Evolutionary conservation across 1,284 basidiomycete species (phyloP).

Genomic region (Fomes fomentarius): DNA sequence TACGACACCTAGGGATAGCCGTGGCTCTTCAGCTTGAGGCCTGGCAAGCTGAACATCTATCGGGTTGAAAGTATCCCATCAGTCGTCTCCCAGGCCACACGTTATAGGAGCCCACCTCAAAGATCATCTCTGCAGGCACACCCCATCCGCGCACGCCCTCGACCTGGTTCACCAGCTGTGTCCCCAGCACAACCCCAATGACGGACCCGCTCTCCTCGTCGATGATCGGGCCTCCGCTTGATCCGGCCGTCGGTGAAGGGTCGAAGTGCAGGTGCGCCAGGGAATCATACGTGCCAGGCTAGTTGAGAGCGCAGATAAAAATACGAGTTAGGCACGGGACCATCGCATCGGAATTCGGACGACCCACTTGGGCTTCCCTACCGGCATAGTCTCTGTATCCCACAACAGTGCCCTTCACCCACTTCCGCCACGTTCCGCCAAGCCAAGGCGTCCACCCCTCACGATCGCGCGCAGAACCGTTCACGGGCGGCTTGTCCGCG

Average conservation of each 20-base stretch:
- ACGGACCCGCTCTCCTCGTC: slow-evolving; percentile 68
- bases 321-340: too few relatives aligned
- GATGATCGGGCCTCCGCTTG: slow-evolving; percentile 74
- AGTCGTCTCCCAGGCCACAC: too few relatives aligned
- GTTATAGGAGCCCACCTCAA: slow-evolving; percentile 49
- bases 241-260: slow-evolving; percentile 65
- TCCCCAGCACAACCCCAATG: slow-evolving; percentile 69
- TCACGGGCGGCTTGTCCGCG: slow-evolving; percentile 40
- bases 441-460: slow-evolving; percentile 56
- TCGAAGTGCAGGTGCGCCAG: slow-evolving; percentile 62
- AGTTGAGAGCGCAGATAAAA: neutral
- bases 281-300: slow-evolving; percentile 74
- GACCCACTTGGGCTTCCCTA: slow-evolving; percentile 54
- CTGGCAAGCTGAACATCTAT: slow-evolving; percentile 58
- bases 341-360: neutral
- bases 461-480: slow-evolving; percentile 26
- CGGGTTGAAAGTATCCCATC: too few relatives aligned
- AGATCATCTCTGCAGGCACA: slow-evolving; percentile 70
- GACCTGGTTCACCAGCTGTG: slow-evolving; percentile 58
- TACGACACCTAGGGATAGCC: too few relatives aligned
- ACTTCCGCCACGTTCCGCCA: slow-evolving; percentile 55
- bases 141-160: slow-evolving; percentile 69
- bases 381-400: slow-evolving; percentile 67
- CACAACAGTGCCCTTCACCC: slow-evolving; percentile 53
- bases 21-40: slow-evolving; percentile 31